Percentiles rank a stretch among this genome's conserved stretches.
These are phyloP conservation scores for Alternaria arborescens DNA, from an alignment of 2,329 filamentous ascomycete species.

Conservation along the genomic window DNA sequence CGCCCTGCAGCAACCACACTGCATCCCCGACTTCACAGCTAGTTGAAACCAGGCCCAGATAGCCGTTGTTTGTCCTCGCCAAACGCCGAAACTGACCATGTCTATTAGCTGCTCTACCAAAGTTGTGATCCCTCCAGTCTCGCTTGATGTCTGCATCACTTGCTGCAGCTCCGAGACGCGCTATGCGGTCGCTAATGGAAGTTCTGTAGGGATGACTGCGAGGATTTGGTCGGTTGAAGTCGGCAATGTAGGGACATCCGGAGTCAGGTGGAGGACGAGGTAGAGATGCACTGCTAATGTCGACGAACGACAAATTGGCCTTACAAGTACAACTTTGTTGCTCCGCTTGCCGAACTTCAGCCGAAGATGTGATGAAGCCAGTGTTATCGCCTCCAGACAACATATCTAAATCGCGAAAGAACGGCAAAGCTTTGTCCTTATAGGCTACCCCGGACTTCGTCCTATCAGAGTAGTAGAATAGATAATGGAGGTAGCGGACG, in stretches of 20 bases:
- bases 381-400: neutral
- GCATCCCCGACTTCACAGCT: neutral
- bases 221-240: neutral
- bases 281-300: neutral
- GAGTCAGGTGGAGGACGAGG: neutral
- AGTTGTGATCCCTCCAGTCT: neutral
- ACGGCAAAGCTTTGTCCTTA: neutral
- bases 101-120: neutral
- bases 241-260: neutral
- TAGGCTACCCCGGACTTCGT: neutral
- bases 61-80: slow-evolving; percentile 2
- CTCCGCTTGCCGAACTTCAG: neutral
- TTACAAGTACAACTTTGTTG: slow-evolving; percentile 1
- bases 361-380: neutral
- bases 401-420: neutral
- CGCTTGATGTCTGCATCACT: neutral
- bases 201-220: neutral
- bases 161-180: neutral
- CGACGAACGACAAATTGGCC: neutral
- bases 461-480: neutral
- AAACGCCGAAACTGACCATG: neutral
- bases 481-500: neutral
- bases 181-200: slow-evolving; percentile 1
- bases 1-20: neutral
- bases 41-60: slow-evolving; percentile 3